Base-by-base conservation (phyloP, 768 basidiomycete species). In the Boletus speciosus region DNA sequence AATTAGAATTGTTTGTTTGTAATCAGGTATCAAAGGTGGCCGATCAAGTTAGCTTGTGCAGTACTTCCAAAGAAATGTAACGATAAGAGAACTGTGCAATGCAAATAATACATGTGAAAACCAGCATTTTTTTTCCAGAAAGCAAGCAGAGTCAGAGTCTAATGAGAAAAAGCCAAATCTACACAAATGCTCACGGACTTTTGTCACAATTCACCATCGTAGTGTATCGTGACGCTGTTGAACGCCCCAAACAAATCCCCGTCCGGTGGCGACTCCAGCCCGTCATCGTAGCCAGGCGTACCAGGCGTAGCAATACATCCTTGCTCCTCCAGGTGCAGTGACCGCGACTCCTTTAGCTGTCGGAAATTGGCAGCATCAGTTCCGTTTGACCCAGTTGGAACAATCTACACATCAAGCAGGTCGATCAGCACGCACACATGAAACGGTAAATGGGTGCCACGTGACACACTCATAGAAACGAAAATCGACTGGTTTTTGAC, bases 311-410 rank as follows among this genome's bases (percentile, higher is more conserved):
- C 56, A 42, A 73, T 66, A 27, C 71, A 66, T 14, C 70, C 75
- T 67, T 84, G 81, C 47, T 84, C 81, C 71, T 94, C 94, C 61
- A 96, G 81, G 70, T 97, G 93, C 64, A 98, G 79, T 57, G 91
- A 94, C 55, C 85, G 83, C 39, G 91, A 94, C 73, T 98, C 96
- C 61, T 92, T 87, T 68, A 97, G 73, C 52, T 87, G 80, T 44
- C 95, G 90, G 77, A 93, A 96, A 74, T 97, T 94, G 71, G 84
- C 83, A 19, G 89, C 86, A 67, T 95, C 93, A 55, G 80, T 72
- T 45, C 86, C 92, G 59, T 87, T 90, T 39, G 87, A 88, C 36
- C 45, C 55, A 42, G 83, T 77, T 43, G 92, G 93, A 27, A 92
- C 78, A 61, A 95, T 96, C 92, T 95, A 73, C 52, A 61, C 54